Conservation (phyloP, 148 eudicot species). For the Rhododendron simsii region DNA sequence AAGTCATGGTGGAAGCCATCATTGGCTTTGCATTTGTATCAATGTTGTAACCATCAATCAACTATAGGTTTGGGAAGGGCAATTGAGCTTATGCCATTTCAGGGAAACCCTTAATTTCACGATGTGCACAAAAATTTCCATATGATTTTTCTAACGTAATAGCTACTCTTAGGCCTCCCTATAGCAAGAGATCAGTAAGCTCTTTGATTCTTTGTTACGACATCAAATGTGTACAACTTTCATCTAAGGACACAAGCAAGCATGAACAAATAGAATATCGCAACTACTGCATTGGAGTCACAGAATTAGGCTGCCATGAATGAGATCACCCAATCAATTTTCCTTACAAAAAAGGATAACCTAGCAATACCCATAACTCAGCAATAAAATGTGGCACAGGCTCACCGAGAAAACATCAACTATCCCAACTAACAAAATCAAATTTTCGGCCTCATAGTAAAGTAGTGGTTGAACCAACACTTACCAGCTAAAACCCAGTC, state of each 20-base stretch:
- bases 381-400: neutral
- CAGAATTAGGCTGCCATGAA: neutral
- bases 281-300: neutral
- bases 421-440: neutral
- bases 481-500: neutral
- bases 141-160: neutral
- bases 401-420: neutral
- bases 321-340: neutral
- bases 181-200: neutral
- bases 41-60: neutral
- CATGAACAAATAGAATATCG: neutral
- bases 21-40: neutral
- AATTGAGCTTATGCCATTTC: neutral
- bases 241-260: neutral
- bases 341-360: neutral
- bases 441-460: neutral
- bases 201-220: neutral
- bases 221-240: neutral
- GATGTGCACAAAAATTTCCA: neutral
- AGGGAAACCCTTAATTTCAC: neutral
- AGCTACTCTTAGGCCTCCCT: neutral
- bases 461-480: constrained; percentile 3
- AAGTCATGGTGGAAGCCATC: neutral
- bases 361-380: neutral
- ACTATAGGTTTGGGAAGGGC: neutral